A percentile compares a stretch with the other conserved stretches of the same genome.
Conservation (phyloP, 306 rosid genomes). For the Gillenia trifoliata region DNA sequence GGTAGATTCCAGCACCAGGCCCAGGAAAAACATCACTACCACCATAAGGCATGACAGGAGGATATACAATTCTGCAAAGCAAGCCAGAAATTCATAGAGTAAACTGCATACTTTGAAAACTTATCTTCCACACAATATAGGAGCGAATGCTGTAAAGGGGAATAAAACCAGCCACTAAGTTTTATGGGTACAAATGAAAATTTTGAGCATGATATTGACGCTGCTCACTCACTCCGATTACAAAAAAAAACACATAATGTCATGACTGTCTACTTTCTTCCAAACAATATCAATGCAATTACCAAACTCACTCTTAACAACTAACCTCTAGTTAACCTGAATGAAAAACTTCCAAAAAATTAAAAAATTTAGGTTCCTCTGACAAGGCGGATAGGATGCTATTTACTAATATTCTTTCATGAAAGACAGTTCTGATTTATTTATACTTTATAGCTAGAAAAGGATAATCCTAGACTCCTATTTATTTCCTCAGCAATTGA, state of each 20-base stretch:
- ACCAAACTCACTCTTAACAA: not conserved
- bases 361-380: not conserved
- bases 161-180: not conserved
- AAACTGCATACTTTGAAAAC: conserved; percentile 3
- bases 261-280: not conserved
- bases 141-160: not conserved
- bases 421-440: not conserved
- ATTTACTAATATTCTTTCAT: not conserved
- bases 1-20: conserved; percentile 69
- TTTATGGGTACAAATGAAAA: not conserved
- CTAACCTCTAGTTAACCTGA: not conserved
- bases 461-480: not conserved
- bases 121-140: not conserved
- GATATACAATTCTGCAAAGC: conserved; percentile 42
- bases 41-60: conserved; percentile 49
- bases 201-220: not conserved
- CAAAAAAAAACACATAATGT: not conserved
- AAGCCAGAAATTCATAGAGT: conserved; percentile 4
- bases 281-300: not conserved
- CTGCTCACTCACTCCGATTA: not conserved
- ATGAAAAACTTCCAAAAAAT: not conserved
- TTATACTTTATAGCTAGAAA: too few relatives aligned
- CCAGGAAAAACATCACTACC: conserved; percentile 69
- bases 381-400: not conserved
- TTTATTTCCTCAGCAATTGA: not conserved